Percentiles rank a stretch among this genome's conserved stretches.
Conservation (phyloP, 495 filamentous ascomycete genomes). For the Darksidea phi region DNA sequence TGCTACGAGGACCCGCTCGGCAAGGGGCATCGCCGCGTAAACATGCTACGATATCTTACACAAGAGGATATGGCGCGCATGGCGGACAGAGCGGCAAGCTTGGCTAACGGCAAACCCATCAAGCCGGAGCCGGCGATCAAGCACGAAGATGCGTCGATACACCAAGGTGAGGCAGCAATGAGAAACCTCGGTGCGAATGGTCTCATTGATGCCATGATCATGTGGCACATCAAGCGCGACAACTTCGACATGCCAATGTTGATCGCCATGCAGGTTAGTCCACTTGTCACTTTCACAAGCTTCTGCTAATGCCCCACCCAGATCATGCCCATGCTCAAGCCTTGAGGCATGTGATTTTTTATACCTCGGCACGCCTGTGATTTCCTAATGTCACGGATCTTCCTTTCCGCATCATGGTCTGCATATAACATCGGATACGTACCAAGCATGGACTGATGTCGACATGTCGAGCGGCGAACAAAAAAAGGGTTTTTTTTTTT, state of each 20-base stretch:
- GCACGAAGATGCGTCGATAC: conserved; percentile 52
- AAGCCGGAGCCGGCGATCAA: conserved; percentile 40
- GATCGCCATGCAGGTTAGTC: conserved; percentile 92
- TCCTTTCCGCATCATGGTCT: neutral
- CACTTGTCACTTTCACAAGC: neutral
- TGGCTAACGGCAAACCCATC: conserved; percentile 16
- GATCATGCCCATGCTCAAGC: conserved; percentile 50
- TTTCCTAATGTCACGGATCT: neutral
- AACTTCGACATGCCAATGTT: conserved; percentile 99
- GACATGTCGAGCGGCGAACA: too few relatives aligned
- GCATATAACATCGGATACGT: too few relatives aligned
- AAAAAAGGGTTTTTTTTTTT: too few relatives aligned
- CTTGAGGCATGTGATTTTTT: neutral
- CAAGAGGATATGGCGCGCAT: conserved; percentile 57
- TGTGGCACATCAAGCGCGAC: conserved; percentile 94
- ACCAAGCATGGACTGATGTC: too few relatives aligned
- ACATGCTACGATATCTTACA: conserved; percentile 85
- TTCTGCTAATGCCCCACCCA: conserved; percentile 27
- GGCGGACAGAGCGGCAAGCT: conserved; percentile 28
- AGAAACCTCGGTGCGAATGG: conserved; percentile 73
- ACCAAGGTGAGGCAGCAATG: conserved; percentile 69
- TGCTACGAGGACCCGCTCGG: conserved; percentile 88
- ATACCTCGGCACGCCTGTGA: neutral
- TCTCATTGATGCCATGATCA: conserved; percentile 90
- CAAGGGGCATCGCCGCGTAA: conserved; percentile 76